These are phyloP conservation scores for Talaromyces wortmannii DNA, from an alignment of 495 filamentous ascomycete species.

Conservation along the genomic window DNA sequence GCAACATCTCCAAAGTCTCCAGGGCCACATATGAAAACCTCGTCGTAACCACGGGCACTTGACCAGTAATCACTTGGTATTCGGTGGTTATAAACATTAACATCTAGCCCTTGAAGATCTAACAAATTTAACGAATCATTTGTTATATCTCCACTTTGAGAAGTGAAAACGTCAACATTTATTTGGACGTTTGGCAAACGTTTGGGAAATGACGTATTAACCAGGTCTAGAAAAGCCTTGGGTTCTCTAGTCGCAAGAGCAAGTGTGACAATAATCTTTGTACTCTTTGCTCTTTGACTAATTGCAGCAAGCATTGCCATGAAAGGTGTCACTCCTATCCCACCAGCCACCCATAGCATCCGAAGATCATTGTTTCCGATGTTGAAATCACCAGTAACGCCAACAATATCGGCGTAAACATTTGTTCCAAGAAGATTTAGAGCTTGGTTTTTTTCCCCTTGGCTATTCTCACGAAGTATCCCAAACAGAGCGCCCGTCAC, in stretches of 20 bases:
- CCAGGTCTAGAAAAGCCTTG: slow-evolving; percentile 4
- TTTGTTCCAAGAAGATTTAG: neutral
- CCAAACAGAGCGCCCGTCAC: slow-evolving; percentile 13
- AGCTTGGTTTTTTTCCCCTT: neutral
- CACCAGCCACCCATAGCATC: slow-evolving; percentile 8
- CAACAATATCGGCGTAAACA: slow-evolving; percentile 9
- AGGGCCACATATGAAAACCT: slow-evolving; percentile 11
- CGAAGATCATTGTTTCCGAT: slow-evolving; percentile 1
- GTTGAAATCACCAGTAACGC: slow-evolving; percentile 11
- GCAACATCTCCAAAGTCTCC: slow-evolving; percentile 9
- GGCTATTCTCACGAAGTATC: neutral
- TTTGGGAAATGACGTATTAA: slow-evolving; percentile 3
- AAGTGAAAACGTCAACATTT: neutral
- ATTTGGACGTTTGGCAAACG: neutral
- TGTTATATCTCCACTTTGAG: neutral
- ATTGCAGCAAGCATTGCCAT: slow-evolving; percentile 11
- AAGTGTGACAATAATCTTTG: neutral
- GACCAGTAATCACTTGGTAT: slow-evolving; percentile 2
- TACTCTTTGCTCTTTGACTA: neutral
- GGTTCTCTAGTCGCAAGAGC: slow-evolving; percentile 11
- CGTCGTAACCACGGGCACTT: neutral
- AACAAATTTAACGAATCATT: neutral
- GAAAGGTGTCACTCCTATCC: slow-evolving; percentile 13
- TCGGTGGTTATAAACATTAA: neutral
- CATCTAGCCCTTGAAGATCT: neutral